A percentile compares a stretch with the other conserved stretches of the same genome.
phyloP scores from a whole-genome alignment of 768 basidiomycete species.

The Heimioporus sp. region DNA sequence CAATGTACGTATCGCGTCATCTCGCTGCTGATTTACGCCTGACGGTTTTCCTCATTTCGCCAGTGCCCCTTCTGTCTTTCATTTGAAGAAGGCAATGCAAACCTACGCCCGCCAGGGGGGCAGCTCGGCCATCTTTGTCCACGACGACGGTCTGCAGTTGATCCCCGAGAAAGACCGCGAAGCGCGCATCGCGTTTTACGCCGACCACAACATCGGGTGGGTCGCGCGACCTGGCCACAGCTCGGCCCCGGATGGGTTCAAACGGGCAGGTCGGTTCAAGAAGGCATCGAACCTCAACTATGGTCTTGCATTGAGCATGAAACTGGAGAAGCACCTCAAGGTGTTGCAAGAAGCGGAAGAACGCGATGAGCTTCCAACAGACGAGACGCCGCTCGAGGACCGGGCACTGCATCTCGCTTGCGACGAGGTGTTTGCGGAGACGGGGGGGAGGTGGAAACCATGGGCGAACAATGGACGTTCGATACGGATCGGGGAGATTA shows the following conservation, averaged over 20 bases:
- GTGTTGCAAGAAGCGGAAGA: conserved; percentile 43
- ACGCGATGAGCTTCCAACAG: conserved; percentile 34
- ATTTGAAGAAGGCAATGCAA: conserved; percentile 60
- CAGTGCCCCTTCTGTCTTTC: conserved; percentile 68
- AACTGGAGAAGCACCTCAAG: conserved; percentile 34
- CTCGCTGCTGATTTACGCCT: not conserved
- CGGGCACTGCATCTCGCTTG: conserved; percentile 69
- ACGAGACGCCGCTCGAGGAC: conserved; percentile 59
- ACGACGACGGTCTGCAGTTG: conserved; percentile 61
- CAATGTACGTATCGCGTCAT: conserved; percentile 56
- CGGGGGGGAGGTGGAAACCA: conserved; percentile 58
- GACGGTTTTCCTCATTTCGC: not conserved
- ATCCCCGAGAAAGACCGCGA: conserved; percentile 46
- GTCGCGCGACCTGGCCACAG: conserved; percentile 54
- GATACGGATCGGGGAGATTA: conserved; percentile 74
- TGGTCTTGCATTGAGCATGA: conserved; percentile 46
- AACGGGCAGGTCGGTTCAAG: conserved; percentile 81
- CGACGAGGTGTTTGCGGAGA: conserved; percentile 66
- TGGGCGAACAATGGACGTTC: conserved; percentile 77
- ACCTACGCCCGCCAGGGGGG: conserved; percentile 67
- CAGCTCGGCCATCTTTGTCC: conserved; percentile 54
- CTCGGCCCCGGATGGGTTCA: conserved; percentile 21
- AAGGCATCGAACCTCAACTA: conserved; percentile 94
- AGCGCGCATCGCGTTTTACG: conserved; percentile 51
- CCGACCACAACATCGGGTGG: conserved; percentile 57